Percentiles rank a stretch among this genome's conserved stretches.
phyloP scores from a whole-genome alignment of 2,329 filamentous ascomycete species.

The Metarhizium robertsii region DNA sequence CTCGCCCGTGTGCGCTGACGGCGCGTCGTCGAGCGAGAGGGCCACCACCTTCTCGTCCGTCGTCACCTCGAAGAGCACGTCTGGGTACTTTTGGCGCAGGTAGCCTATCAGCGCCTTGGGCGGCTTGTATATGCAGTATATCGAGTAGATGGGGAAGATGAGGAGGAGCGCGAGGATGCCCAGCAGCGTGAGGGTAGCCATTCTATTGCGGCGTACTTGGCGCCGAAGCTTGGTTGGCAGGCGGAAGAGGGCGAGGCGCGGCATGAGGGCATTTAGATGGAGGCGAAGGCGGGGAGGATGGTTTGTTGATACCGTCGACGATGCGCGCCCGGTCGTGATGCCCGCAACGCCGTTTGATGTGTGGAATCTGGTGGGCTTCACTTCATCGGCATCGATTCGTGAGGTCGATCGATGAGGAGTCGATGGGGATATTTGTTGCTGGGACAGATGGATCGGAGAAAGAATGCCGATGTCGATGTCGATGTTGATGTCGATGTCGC shows the following conservation, averaged over 20 bases:
- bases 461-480: background rate
- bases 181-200: constrained; percentile 42
- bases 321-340: background rate
- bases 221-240: constrained; percentile 48
- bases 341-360: background rate
- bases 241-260: constrained; percentile 38
- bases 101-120: constrained; percentile 61
- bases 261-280: constrained; percentile 17
- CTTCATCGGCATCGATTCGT: background rate
- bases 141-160: constrained; percentile 28
- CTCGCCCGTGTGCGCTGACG: constrained; percentile 59
- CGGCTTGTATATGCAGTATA: constrained; percentile 75
- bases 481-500: background rate
- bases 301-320: background rate
- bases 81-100: constrained; percentile 62
- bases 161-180: constrained; percentile 25
- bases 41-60: constrained; percentile 58
- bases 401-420: too few species aligned
- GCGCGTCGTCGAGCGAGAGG: constrained; percentile 80
- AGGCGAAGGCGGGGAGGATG: background rate
- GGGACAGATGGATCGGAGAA: background rate
- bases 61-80: constrained; percentile 65
- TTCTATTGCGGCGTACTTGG: constrained; percentile 47
- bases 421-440: too few species aligned
- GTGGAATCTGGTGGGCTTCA: background rate